These are phyloP conservation scores for Irpex sp. DNA, from an alignment of 1,284 basidiomycete species.

Conservation along the genomic window DNA sequence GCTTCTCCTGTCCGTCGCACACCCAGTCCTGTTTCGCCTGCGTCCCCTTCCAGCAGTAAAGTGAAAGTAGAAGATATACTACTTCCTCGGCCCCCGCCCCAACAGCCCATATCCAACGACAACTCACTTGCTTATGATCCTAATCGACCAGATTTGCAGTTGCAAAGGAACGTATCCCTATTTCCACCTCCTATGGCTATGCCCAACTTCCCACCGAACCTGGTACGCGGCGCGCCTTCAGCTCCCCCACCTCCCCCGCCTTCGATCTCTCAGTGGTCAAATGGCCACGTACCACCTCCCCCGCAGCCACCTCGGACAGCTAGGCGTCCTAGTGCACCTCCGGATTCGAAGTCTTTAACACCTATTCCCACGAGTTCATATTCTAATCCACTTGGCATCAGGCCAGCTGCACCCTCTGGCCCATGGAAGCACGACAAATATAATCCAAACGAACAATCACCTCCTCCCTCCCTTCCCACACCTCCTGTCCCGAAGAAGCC, in stretches of 20 bases:
- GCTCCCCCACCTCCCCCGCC: neutral
- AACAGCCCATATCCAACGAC: neutral
- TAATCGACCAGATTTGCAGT: neutral
- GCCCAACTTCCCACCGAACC: neutral
- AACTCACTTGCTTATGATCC: neutral
- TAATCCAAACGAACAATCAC: neutral
- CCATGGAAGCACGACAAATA: neutral
- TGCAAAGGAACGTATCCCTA: neutral
- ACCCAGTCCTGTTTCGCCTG: neutral
- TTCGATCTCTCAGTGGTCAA: neutral
- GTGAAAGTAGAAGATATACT: constrained; percentile 17
- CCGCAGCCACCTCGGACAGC: neutral
- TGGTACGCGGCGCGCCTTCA: neutral
- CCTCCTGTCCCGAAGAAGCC: constrained; percentile 20
- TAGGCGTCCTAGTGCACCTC: constrained; percentile 20
- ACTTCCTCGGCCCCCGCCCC: neutral
- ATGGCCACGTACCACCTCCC: neutral
- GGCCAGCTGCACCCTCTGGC: constrained; percentile 25
- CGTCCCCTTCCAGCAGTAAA: constrained; percentile 15
- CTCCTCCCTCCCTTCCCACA: neutral
- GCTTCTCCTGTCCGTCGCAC: neutral
- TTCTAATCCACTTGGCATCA: constrained; percentile 49
- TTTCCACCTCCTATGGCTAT: neutral
- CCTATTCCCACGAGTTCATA: constrained; percentile 37
- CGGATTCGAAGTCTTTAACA: constrained; percentile 33